Evolutionary conservation across 768 basidiomycete genomes (phyloP).

Genomic region (Hygrophorus russula): DNA sequence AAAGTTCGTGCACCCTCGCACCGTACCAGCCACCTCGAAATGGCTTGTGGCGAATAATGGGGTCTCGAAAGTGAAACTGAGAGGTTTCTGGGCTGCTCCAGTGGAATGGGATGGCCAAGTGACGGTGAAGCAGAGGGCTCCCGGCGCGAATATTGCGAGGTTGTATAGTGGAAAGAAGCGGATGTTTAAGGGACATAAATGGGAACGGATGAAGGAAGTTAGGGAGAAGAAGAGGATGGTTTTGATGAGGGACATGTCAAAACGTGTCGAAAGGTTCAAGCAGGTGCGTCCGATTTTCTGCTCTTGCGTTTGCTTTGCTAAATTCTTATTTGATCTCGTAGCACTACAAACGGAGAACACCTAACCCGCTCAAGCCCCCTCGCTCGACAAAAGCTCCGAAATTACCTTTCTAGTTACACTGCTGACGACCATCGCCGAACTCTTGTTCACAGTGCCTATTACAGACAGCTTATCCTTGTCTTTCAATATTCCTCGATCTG

Average conservation of each 20-base stretch:
- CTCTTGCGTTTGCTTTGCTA: not conserved
- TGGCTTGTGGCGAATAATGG: not conserved
- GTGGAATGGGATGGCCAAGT: constrained; percentile 36
- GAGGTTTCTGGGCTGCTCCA: constrained; percentile 18
- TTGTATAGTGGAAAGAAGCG: constrained; percentile 68
- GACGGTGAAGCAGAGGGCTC: constrained; percentile 27
- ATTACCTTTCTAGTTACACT: constrained; percentile 51
- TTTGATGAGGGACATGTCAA: constrained; percentile 59
- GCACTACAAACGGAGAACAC: constrained; percentile 40
- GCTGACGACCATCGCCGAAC: no score
- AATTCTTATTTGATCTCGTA: constrained; percentile 12
- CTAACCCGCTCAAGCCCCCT: constrained; percentile 47
- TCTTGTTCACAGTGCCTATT: no score
- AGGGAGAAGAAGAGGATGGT: constrained; percentile 36
- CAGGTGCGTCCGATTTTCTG: constrained; percentile 30
- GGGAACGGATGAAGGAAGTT: constrained; percentile 51
- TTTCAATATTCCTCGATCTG: no score
- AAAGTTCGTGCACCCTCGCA: constrained; percentile 24
- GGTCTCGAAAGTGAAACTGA: not conserved
- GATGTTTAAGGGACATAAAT: constrained; percentile 93
- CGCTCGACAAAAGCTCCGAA: constrained; percentile 39
- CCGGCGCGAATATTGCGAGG: constrained; percentile 25
- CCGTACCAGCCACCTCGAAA: not conserved
- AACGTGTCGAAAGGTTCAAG: constrained; percentile 57
- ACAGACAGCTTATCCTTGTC: no score